Evolutionary conservation across 1,139 yeast genomes (phyloP), one percentile per base, ranked within the genome.

Genomic region (Yamadazyma oceani): DNA sequence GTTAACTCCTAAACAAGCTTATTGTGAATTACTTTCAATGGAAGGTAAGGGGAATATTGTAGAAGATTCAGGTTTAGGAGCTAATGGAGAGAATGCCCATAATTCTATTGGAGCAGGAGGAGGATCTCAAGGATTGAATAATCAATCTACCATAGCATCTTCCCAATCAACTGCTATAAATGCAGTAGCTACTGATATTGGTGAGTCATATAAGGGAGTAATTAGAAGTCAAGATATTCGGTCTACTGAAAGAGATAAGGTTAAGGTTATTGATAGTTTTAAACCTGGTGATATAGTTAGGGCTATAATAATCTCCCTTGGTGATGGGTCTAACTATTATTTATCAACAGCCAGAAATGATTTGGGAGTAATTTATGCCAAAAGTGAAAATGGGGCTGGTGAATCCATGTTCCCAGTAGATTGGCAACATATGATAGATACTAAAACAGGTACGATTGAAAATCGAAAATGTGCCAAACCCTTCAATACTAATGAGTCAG

Each of bases 381-480:
- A 73, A 49, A 71, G 79, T 34, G 73, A 71, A 42, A 76, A 75
- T 36, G 85, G 89, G 9, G 78, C 83, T 8, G 97, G 96, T 2
- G 81, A 78, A 35, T 66, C 83, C 43, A 82, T 94, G 92, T 85
- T 82, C 51, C 95, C 98, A 3, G 62, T 89, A 26, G 97, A 92
- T 62, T 94, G 98, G 97, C 90, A 89, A 61, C 85, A 89, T 9
- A 92, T 94, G 97, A 75, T 85, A 34, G 81, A 87, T 46, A 80
- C 82, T 4, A 68, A 64, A 30, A 80, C 89, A 3, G 97, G 97
- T 1, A 75, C 73, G 15, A 62, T 80, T 17, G 97, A 90, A 55
- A 70, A 71, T 51, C 74, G 98, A 42, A 94, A 94, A 60, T 88
- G 96, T 63, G 98, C 98, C 5, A 90, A 88, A 59, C 96, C 97